Evolutionary conservation across 2,329 filamentous ascomycete species (phyloP).

Genomic region (Fusarium sp.): DNA sequence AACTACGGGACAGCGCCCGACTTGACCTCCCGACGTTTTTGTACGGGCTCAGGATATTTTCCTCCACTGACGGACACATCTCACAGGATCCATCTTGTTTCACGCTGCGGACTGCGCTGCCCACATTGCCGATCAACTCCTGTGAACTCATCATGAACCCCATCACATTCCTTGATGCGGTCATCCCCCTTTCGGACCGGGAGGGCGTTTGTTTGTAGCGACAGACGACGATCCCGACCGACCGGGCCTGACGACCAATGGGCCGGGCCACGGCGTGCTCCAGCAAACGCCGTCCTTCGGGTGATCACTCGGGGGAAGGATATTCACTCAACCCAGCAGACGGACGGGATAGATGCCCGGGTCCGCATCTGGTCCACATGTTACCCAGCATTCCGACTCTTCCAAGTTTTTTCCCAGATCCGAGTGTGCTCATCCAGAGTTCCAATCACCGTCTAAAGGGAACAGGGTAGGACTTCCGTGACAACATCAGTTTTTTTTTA

Average conservation of each 20-base stretch:
- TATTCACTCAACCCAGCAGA: conserved; percentile 20
- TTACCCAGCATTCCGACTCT: conserved; percentile 9
- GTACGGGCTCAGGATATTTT: not conserved
- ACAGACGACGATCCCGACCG: conserved; percentile 32
- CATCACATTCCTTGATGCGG: conserved; percentile 33
- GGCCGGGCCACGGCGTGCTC: conserved; percentile 9
- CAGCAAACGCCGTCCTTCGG: conserved; percentile 15
- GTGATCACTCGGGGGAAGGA: conserved; percentile 16
- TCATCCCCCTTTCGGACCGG: not conserved
- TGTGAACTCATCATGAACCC: not conserved
- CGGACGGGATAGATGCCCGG: conserved; percentile 8
- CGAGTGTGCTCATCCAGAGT: conserved; percentile 1
- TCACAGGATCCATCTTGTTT: conserved; percentile 10
- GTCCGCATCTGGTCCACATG: conserved; percentile 30
- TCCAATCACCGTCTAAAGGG: not conserved
- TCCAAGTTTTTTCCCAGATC: conserved; percentile 26
- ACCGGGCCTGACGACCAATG: conserved; percentile 18
- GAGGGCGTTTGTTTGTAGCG: not conserved
- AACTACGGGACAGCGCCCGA: not conserved
- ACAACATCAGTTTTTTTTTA: not conserved
- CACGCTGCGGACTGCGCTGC: not conserved
- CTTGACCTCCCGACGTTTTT: not conserved
- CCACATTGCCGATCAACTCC: not conserved
- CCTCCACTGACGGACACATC: not conserved
- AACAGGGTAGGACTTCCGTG: not conserved